Conservation (phyloP, 2,329 filamentous ascomycete species). For the Fusarium nematophilum region DNA sequence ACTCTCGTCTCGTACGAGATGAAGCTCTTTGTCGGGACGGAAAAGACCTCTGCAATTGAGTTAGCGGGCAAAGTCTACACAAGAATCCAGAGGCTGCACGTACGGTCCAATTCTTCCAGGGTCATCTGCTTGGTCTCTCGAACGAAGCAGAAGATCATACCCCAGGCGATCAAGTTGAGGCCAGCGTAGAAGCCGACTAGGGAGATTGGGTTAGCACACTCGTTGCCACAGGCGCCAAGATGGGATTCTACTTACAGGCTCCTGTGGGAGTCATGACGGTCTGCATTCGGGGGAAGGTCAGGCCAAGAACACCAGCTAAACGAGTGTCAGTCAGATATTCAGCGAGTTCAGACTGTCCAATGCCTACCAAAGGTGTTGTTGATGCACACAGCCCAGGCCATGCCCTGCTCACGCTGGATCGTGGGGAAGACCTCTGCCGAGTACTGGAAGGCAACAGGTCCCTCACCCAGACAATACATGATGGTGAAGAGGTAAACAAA, state of each 20-base stretch:
- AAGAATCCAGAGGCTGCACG: not conserved
- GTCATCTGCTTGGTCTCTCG: conserved; percentile 60
- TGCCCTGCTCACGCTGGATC: conserved; percentile 52
- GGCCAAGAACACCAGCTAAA: conserved; percentile 41
- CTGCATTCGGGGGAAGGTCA: conserved; percentile 50
- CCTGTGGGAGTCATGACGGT: conserved; percentile 48
- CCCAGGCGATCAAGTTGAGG: conserved; percentile 56
- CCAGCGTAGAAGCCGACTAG: conserved; percentile 56
- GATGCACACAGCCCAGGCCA: conserved; percentile 53
- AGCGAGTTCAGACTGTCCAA: not conserved
- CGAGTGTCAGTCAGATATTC: not conserved
- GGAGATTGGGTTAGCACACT: conserved; percentile 37
- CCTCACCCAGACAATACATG: conserved; percentile 51
- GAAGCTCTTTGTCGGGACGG: conserved; percentile 39
- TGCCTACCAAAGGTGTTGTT: conserved; percentile 48
- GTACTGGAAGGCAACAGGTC: conserved; percentile 53
- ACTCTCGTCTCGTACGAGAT: conserved; percentile 48
- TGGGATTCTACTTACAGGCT: conserved; percentile 38
- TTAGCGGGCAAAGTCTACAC: not conserved
- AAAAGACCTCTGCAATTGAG: conserved; percentile 16
- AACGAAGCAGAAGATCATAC: conserved; percentile 59
- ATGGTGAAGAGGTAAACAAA: conserved; percentile 53
- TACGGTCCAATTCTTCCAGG: conserved; percentile 51
- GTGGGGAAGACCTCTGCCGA: conserved; percentile 53
- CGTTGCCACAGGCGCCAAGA: rapidly evolving